These are phyloP conservation scores for Neurospora tetraspora DNA, from an alignment of 495 filamentous ascomycete genomes.

Conservation along the genomic window DNA sequence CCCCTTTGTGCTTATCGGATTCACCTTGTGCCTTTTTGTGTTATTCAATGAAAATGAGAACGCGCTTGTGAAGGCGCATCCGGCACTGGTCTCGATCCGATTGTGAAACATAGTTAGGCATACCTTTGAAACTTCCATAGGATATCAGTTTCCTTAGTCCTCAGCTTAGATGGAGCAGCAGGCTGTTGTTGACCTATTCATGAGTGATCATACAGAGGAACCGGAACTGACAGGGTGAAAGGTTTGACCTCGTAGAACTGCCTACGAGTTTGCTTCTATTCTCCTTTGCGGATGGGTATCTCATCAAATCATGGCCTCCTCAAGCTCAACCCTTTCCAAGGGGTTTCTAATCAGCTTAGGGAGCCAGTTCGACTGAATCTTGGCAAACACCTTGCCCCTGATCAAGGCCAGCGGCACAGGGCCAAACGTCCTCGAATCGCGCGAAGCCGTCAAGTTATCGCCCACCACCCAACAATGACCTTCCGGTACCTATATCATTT, in stretches of 20 bases:
- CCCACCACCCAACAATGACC: constrained; percentile 86
- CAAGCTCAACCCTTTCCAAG: constrained; percentile 5
- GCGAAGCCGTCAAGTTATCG: constrained; percentile 73
- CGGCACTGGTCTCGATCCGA: neutral
- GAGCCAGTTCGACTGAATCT: constrained; percentile 39
- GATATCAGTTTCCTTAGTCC: neutral
- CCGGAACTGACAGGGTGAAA: neutral
- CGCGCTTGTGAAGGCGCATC: neutral
- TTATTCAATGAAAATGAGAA: neutral
- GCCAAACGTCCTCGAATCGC: constrained; percentile 79
- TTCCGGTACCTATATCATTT: constrained; percentile 54
- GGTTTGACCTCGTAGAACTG: neutral
- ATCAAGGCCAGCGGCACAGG: constrained; percentile 77
- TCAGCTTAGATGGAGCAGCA: neutral
- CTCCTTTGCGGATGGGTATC: neutral
- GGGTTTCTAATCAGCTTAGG: constrained; percentile 22
- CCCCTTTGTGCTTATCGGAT: neutral
- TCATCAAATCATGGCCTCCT: neutral
- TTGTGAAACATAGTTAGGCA: neutral
- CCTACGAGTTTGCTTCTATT: neutral
- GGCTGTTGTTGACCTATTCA: neutral
- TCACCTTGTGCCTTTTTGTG: neutral
- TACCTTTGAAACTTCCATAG: neutral
- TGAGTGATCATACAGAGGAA: neutral
- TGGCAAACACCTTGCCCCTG: constrained; percentile 74